phyloP scores from a whole-genome alignment of 345 rosid species.

The Sonneratia caseolaris region DNA sequence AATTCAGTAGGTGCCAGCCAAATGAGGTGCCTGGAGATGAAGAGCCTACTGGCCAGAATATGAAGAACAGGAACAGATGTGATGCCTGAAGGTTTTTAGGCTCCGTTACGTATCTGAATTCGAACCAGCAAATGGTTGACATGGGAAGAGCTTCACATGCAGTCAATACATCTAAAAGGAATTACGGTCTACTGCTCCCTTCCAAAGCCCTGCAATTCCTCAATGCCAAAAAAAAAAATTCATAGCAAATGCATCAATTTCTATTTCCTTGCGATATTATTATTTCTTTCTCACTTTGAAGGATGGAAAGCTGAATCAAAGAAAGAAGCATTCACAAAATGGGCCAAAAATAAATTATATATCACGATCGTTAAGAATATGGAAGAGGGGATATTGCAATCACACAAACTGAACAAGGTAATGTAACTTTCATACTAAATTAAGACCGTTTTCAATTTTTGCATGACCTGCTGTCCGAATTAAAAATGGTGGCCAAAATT shows the following conservation, averaged over 20 bases:
- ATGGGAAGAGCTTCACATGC: too few relatives aligned
- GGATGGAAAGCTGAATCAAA: neutral
- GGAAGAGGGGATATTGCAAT: neutral
- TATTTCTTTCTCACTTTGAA: neutral
- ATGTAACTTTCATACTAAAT: neutral
- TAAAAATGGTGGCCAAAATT: constrained; percentile 26
- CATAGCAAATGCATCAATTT: neutral
- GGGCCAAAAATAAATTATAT: neutral
- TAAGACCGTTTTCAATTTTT: constrained; percentile 5
- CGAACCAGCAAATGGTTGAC: too few relatives aligned
- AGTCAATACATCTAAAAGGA: too few relatives aligned
- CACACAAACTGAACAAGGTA: neutral
- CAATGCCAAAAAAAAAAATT: neutral
- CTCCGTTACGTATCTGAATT: too few relatives aligned
- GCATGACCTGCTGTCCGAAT: constrained; percentile 15
- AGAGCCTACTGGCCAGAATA: too few relatives aligned
- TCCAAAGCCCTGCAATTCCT: neutral
- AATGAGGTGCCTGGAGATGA: too few relatives aligned
- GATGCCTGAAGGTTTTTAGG: too few relatives aligned
- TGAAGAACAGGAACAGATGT: too few relatives aligned
- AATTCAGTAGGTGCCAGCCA: too few relatives aligned
- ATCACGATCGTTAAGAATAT: too few relatives aligned
- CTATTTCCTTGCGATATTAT: neutral
- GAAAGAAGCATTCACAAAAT: neutral
- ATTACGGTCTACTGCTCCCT: too few relatives aligned